Conservation (phyloP, 148 eudicot species). For the Arctostaphylos glauca region DNA sequence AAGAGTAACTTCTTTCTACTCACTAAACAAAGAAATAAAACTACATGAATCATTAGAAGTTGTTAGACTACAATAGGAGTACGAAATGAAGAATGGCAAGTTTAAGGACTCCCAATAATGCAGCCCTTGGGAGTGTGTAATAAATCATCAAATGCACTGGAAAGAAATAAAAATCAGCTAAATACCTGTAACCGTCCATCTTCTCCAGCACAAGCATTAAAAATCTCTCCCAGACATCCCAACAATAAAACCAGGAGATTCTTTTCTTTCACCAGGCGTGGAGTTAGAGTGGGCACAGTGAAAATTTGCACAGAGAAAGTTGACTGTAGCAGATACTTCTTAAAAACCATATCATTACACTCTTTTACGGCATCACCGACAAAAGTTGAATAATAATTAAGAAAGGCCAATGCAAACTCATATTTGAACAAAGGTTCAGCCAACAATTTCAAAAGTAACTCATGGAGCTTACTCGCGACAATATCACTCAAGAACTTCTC, state of each 20-base stretch:
- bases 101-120: neutral
- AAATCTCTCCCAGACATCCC: slow-evolving; percentile 63
- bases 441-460: slow-evolving; percentile 81
- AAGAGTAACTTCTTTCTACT: neutral
- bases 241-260: slow-evolving; percentile 64
- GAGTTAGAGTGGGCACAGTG: slow-evolving; percentile 90
- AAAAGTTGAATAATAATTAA: slow-evolving; percentile 63
- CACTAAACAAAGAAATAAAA: neutral
- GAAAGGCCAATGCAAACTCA: slow-evolving; percentile 80
- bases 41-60: neutral
- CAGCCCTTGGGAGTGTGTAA: neutral
- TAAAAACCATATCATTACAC: slow-evolving; percentile 41
- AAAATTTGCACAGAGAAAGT: slow-evolving; percentile 89
- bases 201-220: slow-evolving; percentile 62
- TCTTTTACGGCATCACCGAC: slow-evolving; percentile 56
- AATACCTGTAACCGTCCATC: slow-evolving; percentile 78
- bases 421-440: slow-evolving; percentile 83
- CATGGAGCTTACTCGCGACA: slow-evolving; percentile 68
- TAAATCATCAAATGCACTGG: neutral
- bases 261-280: slow-evolving; percentile 79
- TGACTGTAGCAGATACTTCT: slow-evolving; percentile 56
- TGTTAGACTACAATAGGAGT: neutral
- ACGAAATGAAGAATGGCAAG: neutral
- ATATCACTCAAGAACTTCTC: slow-evolving; percentile 61
- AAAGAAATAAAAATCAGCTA: slow-evolving; percentile 1